These are phyloP conservation scores for Phyllosticta citribraziliensis DNA, from an alignment of 2,329 filamentous ascomycete genomes.

Conservation along the genomic window DNA sequence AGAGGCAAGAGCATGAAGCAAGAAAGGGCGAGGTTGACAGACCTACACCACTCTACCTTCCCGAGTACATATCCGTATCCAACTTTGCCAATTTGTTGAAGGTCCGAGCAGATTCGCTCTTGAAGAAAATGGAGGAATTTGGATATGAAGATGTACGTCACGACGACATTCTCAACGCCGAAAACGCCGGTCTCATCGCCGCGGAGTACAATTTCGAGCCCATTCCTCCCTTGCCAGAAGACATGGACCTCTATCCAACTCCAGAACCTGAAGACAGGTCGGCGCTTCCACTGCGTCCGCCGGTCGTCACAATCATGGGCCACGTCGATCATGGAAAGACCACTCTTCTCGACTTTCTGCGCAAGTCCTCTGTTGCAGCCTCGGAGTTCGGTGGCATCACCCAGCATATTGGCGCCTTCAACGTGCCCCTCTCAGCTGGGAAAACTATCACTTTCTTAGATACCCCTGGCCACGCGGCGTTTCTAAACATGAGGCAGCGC, in stretches of 20 bases:
- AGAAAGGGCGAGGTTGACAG: slow-evolving; percentile 16
- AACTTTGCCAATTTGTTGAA: slow-evolving; percentile 69
- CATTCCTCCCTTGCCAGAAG: slow-evolving; percentile 52
- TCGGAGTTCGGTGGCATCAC: slow-evolving; percentile 95
- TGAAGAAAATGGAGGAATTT: slow-evolving; percentile 66
- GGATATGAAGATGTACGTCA: slow-evolving; percentile 79
- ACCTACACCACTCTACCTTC: slow-evolving; percentile 55
- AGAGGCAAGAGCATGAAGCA: slow-evolving; percentile 2
- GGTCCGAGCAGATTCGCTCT: slow-evolving; percentile 60
- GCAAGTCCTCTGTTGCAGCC: slow-evolving; percentile 84
- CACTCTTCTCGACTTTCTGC: slow-evolving; percentile 84
- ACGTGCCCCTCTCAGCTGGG: slow-evolving; percentile 70
- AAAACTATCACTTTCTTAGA: slow-evolving; percentile 94
- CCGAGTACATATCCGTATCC: slow-evolving; percentile 83
- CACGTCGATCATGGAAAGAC: slow-evolving; percentile 99
- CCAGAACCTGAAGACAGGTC: slow-evolving; percentile 53
- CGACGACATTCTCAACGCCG: slow-evolving; percentile 80
- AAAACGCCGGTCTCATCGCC: slow-evolving; percentile 81
- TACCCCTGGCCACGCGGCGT: slow-evolving; percentile 91
- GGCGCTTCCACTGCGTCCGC: slow-evolving; percentile 63
- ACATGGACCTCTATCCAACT: slow-evolving; percentile 63
- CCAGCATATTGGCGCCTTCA: slow-evolving; percentile 96
- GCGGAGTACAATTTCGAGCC: slow-evolving; percentile 91
- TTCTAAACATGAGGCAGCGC: slow-evolving; percentile 88
- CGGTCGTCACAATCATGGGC: slow-evolving; percentile 98